A percentile compares a stretch with the other conserved stretches of the same genome.
Conservation (phyloP, 306 rosid species). For the Casuarina glauca region DNA sequence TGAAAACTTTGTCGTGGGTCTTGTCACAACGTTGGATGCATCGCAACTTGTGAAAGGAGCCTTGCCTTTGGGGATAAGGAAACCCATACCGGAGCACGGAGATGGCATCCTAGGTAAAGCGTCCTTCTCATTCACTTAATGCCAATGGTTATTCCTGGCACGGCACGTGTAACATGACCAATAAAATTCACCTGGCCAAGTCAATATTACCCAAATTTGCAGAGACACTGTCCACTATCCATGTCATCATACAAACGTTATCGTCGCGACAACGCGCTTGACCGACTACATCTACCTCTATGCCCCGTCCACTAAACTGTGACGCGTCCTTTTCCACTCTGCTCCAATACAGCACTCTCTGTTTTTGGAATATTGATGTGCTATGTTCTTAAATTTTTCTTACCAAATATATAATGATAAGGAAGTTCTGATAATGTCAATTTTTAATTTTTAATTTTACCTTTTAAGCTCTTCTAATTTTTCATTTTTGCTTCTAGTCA, state of each 20-base stretch:
- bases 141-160: background rate
- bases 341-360: background rate
- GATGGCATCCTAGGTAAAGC: background rate
- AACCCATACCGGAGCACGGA: background rate
- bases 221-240: background rate
- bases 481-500: too few species aligned
- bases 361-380: background rate
- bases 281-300: background rate
- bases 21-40: too few species aligned
- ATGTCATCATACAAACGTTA: too few species aligned
- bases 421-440: too few species aligned
- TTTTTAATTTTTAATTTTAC: too few species aligned
- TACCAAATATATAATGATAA: background rate
- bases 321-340: background rate
- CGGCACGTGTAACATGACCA: background rate
- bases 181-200: background rate
- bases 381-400: background rate
- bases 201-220: background rate
- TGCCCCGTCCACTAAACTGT: background rate
- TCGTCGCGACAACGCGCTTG: background rate
- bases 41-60: background rate
- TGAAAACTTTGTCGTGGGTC: too few species aligned
- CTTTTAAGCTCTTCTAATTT: too few species aligned
- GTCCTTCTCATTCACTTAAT: too few species aligned
- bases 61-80: constrained; percentile 21